Evolutionary conservation across 345 rosid species (phyloP), one percentile per base, ranked within the genome.

Genomic region (Xanthoceras sorbifolium): DNA sequence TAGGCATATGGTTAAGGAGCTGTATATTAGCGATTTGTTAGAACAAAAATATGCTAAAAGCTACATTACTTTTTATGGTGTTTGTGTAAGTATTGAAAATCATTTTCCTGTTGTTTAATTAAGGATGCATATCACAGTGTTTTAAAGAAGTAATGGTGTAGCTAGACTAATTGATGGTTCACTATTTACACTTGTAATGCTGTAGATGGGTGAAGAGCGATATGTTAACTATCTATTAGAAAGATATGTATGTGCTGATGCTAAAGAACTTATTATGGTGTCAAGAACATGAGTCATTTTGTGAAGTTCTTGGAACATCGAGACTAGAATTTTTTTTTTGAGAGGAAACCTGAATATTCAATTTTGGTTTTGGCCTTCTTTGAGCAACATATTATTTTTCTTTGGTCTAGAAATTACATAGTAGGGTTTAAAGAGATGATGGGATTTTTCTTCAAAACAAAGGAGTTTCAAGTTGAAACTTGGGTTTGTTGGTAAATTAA

Each of bases 311-410:
- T n/a, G n/a, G 32, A 63, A 63, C 26, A 17, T 63, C 15, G 11
- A 0, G 11, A 7, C 54, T 6, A 4, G 4, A 15, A 48, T n/a
- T n/a, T n/a, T 14, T 1, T 42, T 42, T 9, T 42, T 15, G 15
- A 48, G 1, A 48, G 54, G 54, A 15, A 48, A 48, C 54, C 1
- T 48, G 46, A 4, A 34, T 64, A 7, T 20, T 64, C 25, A 17
- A 64, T 29, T 64, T 64, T 64, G 32, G n/a, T 17, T 31, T 64
- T 64, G 44, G 23, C 25, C 67, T 14, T 64, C 66, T 62, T 60
- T 61, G 36, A 32, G 0, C n/a, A n/a, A 38, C 2, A 0, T 66
- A 38, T 20, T 36, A 40, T n/a, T 66, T 66, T 36, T 66, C 6
- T 38, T 40, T 66, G 52, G 52, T 38, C 3, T 36, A 36, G 28